Percentiles rank a stretch among this genome's conserved stretches.
Conservation (phyloP, 352 stramenopile species). For the Stramenopiles sp. region DNA sequence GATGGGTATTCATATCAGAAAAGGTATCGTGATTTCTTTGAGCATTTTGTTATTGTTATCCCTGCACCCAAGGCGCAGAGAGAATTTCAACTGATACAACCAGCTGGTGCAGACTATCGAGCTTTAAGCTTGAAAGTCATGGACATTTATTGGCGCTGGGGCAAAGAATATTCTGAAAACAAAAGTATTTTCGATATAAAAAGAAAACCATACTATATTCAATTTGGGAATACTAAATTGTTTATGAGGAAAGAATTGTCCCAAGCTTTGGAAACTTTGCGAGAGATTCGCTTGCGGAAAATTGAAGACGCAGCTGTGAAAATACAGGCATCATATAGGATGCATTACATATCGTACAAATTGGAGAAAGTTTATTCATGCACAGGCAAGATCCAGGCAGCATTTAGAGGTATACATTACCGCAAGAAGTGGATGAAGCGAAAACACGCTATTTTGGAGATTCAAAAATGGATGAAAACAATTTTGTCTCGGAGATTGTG, state of each 20-base stretch:
- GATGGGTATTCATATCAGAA: conserved; percentile 12
- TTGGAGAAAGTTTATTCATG: conserved; percentile 10
- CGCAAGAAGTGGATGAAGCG: conserved; percentile 14
- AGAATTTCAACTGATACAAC: conserved; percentile 12
- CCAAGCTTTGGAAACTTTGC: conserved; percentile 66
- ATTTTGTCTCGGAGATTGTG: conserved; percentile 16
- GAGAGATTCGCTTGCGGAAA: conserved; percentile 29
- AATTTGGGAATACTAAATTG: conserved; percentile 84
- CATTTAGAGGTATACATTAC: conserved; percentile 18
- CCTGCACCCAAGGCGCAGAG: background rate
- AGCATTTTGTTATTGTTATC: conserved; percentile 11
- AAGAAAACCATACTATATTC: conserved; percentile 27
- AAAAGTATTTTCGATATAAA: conserved; percentile 15
- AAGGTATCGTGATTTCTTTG: conserved; percentile 1
- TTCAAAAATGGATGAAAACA: conserved; percentile 17
- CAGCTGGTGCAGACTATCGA: background rate
- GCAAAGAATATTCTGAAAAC: background rate
- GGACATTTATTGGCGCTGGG: conserved; percentile 1
- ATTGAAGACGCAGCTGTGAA: conserved; percentile 17
- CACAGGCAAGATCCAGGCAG: conserved; percentile 15
- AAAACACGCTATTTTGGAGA: background rate
- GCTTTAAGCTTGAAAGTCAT: background rate
- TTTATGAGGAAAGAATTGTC: conserved; percentile 75
- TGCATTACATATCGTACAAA: background rate
- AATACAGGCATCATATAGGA: conserved; percentile 16